Base-by-base conservation (phyloP, 139 green algal genomes). In the Asterochloris erici region DNA sequence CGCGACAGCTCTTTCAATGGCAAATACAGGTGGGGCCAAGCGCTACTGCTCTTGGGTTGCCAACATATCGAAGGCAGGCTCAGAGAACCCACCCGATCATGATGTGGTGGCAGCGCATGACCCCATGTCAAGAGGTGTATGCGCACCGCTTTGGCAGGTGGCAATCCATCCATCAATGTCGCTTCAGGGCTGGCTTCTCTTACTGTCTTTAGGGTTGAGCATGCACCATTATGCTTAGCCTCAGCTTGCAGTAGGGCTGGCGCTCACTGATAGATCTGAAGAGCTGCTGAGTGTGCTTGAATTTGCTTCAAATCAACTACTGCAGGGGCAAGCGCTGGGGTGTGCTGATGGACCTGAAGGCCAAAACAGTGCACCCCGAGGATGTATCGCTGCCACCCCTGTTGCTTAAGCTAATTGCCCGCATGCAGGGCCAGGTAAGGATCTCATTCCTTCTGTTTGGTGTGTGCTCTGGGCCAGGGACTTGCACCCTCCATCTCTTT, bases 241-340 rank as follows among this genome's bases (percentile, higher is more conserved):
- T 4, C 21, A 21, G 21, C 17, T 13, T 21, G 19, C 9, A 71
- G 66, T 71, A 24, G 19, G 19, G 21, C 21, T 71, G 66, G 19
- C 19, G 21, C 21, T 9, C 17, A 21, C 66, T 26, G 17, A 21
- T 26, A 4, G 19, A 71, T 24, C 66, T 71, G 66, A 71, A 71
- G 1, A 71, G 17, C 21, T 26, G 66, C 66, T 71, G 66, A 21
- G 21, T 26, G 21, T 71, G 66, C 66, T 71, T 71, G 17, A 2
- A 4, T 71, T 21, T 2, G 10, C 17, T 9, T 24, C 24, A 17
- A 78, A 29, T 28, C 0, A 16, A 28, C 26, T 78, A 2, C 14
- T 79, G 63, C 82, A 90, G 87, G 68, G 74, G 73, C 28, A 90
- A 90, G 82, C 62, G 74, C 26, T 90, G 84, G 84, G 87, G 87